These are phyloP conservation scores for Ceratocystis eucalypticola DNA, from an alignment of 2,329 filamentous ascomycete genomes.

Conservation along the genomic window DNA sequence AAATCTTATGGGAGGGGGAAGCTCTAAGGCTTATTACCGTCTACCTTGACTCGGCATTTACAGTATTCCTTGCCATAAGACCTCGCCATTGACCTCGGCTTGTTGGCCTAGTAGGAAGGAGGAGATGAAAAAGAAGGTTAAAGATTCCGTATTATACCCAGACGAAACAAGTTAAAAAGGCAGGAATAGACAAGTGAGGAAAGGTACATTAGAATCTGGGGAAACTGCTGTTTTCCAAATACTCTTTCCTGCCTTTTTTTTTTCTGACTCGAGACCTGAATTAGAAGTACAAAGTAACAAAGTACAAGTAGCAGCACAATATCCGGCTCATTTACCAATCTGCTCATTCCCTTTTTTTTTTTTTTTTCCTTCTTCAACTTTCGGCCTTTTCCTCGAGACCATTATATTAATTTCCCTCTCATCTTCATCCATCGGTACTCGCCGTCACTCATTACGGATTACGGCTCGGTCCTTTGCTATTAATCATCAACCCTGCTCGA, in stretches of 20 bases:
- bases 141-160: not conserved
- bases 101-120: not conserved
- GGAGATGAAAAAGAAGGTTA: not conserved
- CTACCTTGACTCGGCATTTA: not conserved
- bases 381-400: not conserved
- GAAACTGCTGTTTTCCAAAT: not conserved
- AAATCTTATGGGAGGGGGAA: not conserved
- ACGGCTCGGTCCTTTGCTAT: not conserved
- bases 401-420: not conserved
- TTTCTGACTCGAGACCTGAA: not conserved
- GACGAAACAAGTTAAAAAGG: not conserved
- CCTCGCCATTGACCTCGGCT: constrained; percentile 10
- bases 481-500: not conserved
- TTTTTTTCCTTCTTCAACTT: not conserved
- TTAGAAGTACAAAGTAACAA: too few species aligned
- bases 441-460: not conserved
- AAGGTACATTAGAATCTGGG: constrained; percentile 5
- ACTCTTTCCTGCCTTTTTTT: not conserved
- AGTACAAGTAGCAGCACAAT: too few species aligned
- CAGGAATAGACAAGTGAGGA: too few species aligned
- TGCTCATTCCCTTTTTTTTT: not conserved
- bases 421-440: not conserved
- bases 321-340: not conserved
- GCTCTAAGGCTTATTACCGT: not conserved
- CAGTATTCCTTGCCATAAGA: not conserved